Evolutionary conservation across 805 yeast genomes (phyloP), one percentile per base, ranked within the genome.

Genomic region (Candida glaebosa): DNA sequence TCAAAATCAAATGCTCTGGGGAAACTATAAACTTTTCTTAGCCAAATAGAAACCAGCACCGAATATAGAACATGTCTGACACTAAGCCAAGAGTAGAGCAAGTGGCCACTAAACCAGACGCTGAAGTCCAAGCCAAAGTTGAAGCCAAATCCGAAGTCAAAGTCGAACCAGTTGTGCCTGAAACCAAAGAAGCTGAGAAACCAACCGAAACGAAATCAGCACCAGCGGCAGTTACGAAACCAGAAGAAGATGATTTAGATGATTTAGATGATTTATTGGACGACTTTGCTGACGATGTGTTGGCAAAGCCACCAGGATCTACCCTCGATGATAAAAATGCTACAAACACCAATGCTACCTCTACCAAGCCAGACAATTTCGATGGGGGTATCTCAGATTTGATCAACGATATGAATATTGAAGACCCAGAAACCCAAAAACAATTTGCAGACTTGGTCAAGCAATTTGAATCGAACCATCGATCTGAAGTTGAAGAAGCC

Each of bases 231-330:
- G 9, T 10, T 22, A 22, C 6, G 10, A 31, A 20, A 34, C 47
- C 14, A 37, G 71, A 62, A 22, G 26, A 22, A 9, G 75, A 82
- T 43, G 85, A 80, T 39, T 65, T 79, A 39, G 87, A 82, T 53
- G 95, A 87, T 50, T 73, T 87, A 47, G 95, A 87, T 50, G 96
- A 87, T 53, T 71, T 87, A 45, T 69, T 91, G 39, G 96, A 89
- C 55, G 96, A 89, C 47, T 85, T 85, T 57, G 87, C 83, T 32
- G 87, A 82, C 45, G 87, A 81, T 43, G 73, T 82, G 1, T 66
- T 84, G 42, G 75, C 75, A 44, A 71, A 78, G 49, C 82, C 84
- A 2, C 85, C 84, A 1, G 85, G 81, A 3, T 64, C 75, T 0
- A 66, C 57, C 4, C 48, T 57, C 50, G 46, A 42, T 18, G 47